Base-by-base conservation (phyloP, 768 basidiomycete genomes). In the Leccinellum albellum region DNA sequence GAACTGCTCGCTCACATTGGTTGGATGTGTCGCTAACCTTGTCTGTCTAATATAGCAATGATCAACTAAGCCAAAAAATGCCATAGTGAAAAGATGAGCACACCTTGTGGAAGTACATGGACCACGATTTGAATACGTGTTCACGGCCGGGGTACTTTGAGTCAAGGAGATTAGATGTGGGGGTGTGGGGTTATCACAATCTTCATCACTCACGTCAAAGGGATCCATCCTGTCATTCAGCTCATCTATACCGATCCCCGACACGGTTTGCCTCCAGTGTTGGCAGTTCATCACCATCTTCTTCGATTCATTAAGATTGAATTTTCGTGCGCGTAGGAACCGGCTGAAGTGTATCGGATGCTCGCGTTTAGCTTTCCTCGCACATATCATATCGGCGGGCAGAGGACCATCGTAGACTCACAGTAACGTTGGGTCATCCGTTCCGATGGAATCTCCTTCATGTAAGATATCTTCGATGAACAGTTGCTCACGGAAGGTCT, bases 21-120 rank as follows among this genome's bases (percentile, higher is more conserved):
- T 21, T 15, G 13, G n/a, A 28, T 7, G 12, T 31, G 50, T 40
- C 15, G 29, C 73, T 57, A 53, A 85, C 86, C 79, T 88, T 89
- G 73, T 90, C 88, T 49, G 83, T 86, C 84, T 88, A 20, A 48
- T 53, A 17, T 20, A 23, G 28, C 48, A 48, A 42, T 3, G 21
- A 58, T 12, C 1, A 53, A 37, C 20, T 26, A 13, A 54, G 7
- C 12, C 7, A 50, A 48, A 33, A 23, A 24, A 7, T 1, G 13
- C 17, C 21, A 14, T 10, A 29, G 9, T n/a, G 31, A 46, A 32
- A 33, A 4, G 50, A 32, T 8, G 23, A 24, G 57, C 79, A 29
- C 51, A 82, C 87, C 75, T 89, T 89, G 70, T 91, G 88, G 63
- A 87, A 89, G 61, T 81, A 89, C 76, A 89, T 81, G 3, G 87